Evolutionary conservation across 2,329 filamentous ascomycete species (phyloP).

Genomic region (Phialophora chinensis): DNA sequence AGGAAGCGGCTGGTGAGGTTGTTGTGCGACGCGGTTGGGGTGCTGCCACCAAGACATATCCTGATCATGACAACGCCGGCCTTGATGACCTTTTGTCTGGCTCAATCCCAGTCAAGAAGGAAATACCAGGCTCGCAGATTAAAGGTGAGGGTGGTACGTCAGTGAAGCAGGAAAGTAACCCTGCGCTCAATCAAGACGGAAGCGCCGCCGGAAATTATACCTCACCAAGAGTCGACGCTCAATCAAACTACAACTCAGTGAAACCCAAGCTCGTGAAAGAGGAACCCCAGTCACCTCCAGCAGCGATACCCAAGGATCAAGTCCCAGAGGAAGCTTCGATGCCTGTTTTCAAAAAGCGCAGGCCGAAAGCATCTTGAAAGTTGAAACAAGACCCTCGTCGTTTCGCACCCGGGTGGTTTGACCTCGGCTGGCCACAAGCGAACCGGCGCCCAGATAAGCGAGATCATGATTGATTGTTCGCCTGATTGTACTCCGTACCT

Average conservation of each 20-base stretch:
- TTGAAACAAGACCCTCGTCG: slow-evolving; percentile 7
- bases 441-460: slow-evolving; percentile 34
- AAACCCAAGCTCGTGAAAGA: slow-evolving; percentile 40
- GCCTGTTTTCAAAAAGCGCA: slow-evolving; percentile 57
- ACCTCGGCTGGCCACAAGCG: slow-evolving; percentile 30
- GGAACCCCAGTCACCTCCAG: slow-evolving; percentile 33
- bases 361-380: slow-evolving; percentile 51
- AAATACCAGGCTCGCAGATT: slow-evolving; percentile 35
- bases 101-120: slow-evolving; percentile 49
- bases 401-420: slow-evolving; percentile 2
- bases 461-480: slow-evolving; percentile 30
- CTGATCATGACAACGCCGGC: slow-evolving; percentile 47
- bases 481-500: slow-evolving; percentile 19
- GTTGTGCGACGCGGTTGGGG: slow-evolving; percentile 53
- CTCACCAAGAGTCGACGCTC: slow-evolving; percentile 11
- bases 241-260: background rate
- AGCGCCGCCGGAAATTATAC: slow-evolving; percentile 17
- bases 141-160: slow-evolving; percentile 16
- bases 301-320: slow-evolving; percentile 13
- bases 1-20: slow-evolving; percentile 47
- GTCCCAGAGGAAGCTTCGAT: slow-evolving; percentile 37
- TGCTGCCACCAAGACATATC: slow-evolving; percentile 49
- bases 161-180: slow-evolving; percentile 29
- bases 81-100: slow-evolving; percentile 52
- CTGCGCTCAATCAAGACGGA: slow-evolving; percentile 9